Percentiles rank a stretch among this genome's conserved stretches.
Conservation (phyloP, 2,329 filamentous ascomycete genomes). For the Arthrobotrys iridis region DNA sequence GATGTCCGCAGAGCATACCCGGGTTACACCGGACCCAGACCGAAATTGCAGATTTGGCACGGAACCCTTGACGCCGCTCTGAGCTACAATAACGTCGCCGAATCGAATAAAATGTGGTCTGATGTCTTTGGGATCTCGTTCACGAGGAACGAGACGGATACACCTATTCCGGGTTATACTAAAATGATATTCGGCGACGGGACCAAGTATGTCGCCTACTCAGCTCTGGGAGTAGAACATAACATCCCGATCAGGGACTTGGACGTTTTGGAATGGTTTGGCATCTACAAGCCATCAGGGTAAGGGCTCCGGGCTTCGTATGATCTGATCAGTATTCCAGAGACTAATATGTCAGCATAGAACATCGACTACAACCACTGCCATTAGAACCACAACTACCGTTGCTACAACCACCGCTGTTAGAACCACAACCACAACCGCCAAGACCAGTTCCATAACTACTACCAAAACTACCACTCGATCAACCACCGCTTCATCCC, state of each 20-base stretch:
- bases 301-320: neutral
- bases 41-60: slow-evolving; percentile 61
- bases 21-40: slow-evolving; percentile 60
- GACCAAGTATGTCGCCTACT: slow-evolving; percentile 59
- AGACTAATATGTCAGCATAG: neutral
- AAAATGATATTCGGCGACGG: slow-evolving; percentile 61
- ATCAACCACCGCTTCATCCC: neutral
- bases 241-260: slow-evolving; percentile 38
- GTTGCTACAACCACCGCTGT: neutral
- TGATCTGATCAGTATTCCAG: neutral
- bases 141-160: slow-evolving; percentile 57
- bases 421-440: slow-evolving; percentile 6
- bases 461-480: slow-evolving; percentile 2
- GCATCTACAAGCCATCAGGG: slow-evolving; percentile 32
- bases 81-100: slow-evolving; percentile 57
- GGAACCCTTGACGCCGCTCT: slow-evolving; percentile 60
- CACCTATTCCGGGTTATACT: slow-evolving; percentile 59
- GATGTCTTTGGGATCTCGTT: slow-evolving; percentile 56
- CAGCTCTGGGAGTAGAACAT: slow-evolving; percentile 56
- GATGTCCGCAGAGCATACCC: slow-evolving; percentile 61
- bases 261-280: slow-evolving; percentile 34
- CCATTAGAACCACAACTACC: slow-evolving; percentile 10
- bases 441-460: neutral
- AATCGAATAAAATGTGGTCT: slow-evolving; percentile 59
- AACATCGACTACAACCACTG: slow-evolving; percentile 7